phyloP scores from a whole-genome alignment of 495 filamentous ascomycete genomes.

The Penicillium daleae region DNA sequence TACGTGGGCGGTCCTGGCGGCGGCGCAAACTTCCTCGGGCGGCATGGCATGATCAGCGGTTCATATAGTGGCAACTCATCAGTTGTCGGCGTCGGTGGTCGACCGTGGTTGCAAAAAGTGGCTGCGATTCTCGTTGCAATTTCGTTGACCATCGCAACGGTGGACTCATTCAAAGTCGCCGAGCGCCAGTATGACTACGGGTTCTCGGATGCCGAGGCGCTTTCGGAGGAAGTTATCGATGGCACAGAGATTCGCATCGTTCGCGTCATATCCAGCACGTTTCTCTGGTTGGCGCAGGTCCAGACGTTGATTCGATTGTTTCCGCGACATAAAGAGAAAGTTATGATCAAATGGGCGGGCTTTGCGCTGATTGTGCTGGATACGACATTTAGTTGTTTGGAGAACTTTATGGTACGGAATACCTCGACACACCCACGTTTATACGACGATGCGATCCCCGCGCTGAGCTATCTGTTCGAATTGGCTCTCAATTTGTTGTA shows the following conservation, averaged over 20 bases:
- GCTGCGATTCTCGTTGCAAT: slow-evolving; percentile 88
- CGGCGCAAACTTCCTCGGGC: slow-evolving; percentile 72
- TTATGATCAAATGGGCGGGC: slow-evolving; percentile 98
- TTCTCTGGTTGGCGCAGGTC: slow-evolving; percentile 95
- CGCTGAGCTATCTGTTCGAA: slow-evolving; percentile 91
- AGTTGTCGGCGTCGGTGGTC: slow-evolving; percentile 82
- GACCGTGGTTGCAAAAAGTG: slow-evolving; percentile 95
- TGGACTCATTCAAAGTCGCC: slow-evolving; percentile 83
- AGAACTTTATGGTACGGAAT: slow-evolving; percentile 74
- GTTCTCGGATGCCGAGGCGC: slow-evolving; percentile 68
- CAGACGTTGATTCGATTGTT: slow-evolving; percentile 95
- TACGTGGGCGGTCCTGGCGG: slow-evolving; percentile 74
- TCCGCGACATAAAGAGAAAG: slow-evolving; percentile 93
- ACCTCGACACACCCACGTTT: slow-evolving; percentile 63
- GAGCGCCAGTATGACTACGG: slow-evolving; percentile 75
- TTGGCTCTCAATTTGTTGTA: slow-evolving; percentile 87
- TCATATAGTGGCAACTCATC: slow-evolving; percentile 67
- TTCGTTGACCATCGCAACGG: slow-evolving; percentile 89
- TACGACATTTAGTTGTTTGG: slow-evolving; percentile 83
- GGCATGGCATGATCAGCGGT: slow-evolving; percentile 83
- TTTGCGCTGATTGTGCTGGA: slow-evolving; percentile 92
- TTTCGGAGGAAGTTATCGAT: slow-evolving; percentile 76
- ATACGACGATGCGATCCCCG: slow-evolving; percentile 88
- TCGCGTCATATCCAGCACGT: slow-evolving; percentile 88
- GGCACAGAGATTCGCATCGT: slow-evolving; percentile 85